Percentiles rank a stretch among this genome's conserved stretches.
phyloP scores from a whole-genome alignment of 768 basidiomycete genomes.

The Termitomyces sp. region DNA sequence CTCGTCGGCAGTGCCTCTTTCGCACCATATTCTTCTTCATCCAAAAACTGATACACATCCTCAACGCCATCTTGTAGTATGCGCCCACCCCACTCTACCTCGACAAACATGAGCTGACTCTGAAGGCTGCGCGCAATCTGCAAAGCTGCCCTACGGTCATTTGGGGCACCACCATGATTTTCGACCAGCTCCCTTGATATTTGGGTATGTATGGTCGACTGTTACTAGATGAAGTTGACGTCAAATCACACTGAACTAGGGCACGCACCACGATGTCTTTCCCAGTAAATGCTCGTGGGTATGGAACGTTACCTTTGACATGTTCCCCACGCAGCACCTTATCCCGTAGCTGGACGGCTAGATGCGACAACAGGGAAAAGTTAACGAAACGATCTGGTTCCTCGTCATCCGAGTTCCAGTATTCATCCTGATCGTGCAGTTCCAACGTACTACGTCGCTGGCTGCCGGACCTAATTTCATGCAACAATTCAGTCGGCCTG shows the following conservation, averaged over 20 bases:
- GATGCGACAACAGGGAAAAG: slow-evolving; percentile 79
- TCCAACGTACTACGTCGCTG: slow-evolving; percentile 6
- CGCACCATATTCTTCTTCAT: slow-evolving; percentile 67
- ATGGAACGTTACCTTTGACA: slow-evolving; percentile 93
- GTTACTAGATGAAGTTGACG: not conserved
- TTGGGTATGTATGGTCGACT: slow-evolving; percentile 86
- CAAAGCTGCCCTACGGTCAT: slow-evolving; percentile 78
- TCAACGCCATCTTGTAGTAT: slow-evolving; percentile 86
- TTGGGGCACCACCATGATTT: slow-evolving; percentile 60
- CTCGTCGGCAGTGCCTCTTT: slow-evolving; percentile 81
- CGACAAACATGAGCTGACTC: slow-evolving; percentile 91
- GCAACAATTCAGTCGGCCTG: slow-evolving; percentile 15
- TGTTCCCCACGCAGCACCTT: slow-evolving; percentile 86
- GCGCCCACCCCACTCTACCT: slow-evolving; percentile 92
- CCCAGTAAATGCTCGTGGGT: slow-evolving; percentile 89
- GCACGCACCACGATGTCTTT: slow-evolving; percentile 84
- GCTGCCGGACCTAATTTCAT: slow-evolving; percentile 11
- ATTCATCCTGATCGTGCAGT: slow-evolving; percentile 37
- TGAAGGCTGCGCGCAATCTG: slow-evolving; percentile 88
- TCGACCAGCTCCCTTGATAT: slow-evolving; percentile 74
- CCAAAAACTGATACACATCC: slow-evolving; percentile 93
- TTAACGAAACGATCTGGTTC: slow-evolving; percentile 84
- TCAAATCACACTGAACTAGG: not conserved
- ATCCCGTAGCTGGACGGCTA: slow-evolving; percentile 85
- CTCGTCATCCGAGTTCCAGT: slow-evolving; percentile 37